These are phyloP conservation scores for Dillenia suffruticosa DNA, from an alignment of 164 flowering plant species.

Conservation along the genomic window DNA sequence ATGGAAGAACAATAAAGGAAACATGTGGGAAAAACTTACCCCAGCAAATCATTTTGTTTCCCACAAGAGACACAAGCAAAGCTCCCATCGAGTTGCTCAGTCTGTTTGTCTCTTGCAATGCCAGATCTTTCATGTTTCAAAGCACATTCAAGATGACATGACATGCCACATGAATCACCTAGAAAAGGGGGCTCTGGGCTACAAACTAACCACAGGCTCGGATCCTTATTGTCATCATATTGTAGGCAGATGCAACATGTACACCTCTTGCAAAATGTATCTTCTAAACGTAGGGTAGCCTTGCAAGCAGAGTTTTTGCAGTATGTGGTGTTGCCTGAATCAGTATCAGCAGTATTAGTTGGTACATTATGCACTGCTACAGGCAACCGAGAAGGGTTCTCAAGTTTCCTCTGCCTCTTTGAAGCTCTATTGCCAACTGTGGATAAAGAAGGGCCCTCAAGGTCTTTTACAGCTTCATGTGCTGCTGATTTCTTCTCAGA, in stretches of 20 bases:
- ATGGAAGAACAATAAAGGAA: not conserved
- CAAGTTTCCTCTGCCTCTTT: slow-evolving; percentile 76
- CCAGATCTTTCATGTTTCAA: slow-evolving; percentile 64
- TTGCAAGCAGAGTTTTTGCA: slow-evolving; percentile 87
- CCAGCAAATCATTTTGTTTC: slow-evolving; percentile 77
- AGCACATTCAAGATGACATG: slow-evolving; percentile 95
- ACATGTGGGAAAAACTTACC: slow-evolving; percentile 37
- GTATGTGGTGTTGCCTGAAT: slow-evolving; percentile 21
- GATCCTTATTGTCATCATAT: slow-evolving; percentile 97
- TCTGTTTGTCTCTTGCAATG: slow-evolving; percentile 38
- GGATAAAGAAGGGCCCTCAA: slow-evolving; percentile 29
- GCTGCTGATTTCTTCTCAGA: slow-evolving; percentile 50
- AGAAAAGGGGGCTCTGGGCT: slow-evolving; percentile 68
- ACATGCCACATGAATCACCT: slow-evolving; percentile 75
- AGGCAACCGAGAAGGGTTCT: slow-evolving; percentile 46
- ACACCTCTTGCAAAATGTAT: slow-evolving; percentile 86
- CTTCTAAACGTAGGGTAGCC: slow-evolving; percentile 53
- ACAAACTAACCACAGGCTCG: slow-evolving; percentile 92
- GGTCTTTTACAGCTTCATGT: slow-evolving; percentile 18
- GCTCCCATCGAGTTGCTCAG: slow-evolving; percentile 55
- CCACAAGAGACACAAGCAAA: slow-evolving; percentile 80
- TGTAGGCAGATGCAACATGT: slow-evolving; percentile 84
- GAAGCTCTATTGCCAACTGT: slow-evolving; percentile 25
- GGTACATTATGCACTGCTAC: slow-evolving; percentile 19
- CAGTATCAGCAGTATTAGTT: slow-evolving; percentile 17